Evolutionary conservation across 306 rosid genomes (phyloP), one percentile per base, ranked within the genome.

Genomic region (Malus orientalis): DNA sequence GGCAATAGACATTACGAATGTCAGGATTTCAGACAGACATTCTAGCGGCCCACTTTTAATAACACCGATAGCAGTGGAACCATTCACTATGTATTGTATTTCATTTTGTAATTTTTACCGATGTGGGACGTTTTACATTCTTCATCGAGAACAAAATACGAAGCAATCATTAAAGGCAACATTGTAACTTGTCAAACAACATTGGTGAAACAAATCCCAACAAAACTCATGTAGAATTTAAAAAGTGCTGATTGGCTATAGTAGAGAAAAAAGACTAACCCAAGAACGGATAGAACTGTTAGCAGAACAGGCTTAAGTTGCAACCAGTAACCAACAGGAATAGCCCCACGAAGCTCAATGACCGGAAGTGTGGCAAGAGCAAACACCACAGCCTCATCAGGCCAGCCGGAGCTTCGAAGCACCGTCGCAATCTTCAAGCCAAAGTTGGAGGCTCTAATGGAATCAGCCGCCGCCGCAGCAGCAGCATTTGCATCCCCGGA

Each of bases 271-370:
- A 68, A 14, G 54, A 84, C 87, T 79, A 77, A 92, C 98, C 98
- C 97, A 64, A 92, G 79, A 79, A 92, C 88, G 6, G 98, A 81
- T 2, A 95, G 71, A 36, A 83, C 44, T 1, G 97, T 92, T 23
- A 95, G 77, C 72, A 69, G 59, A 16, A 59, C 40, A 60, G 98
- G 98, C 53, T 83, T 81, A 78, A 95, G 98, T 20, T 89, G 89
- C 97, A 95, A 29, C 97, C 97, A 92, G 23, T 92, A 92, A 27
- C 98, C 98, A 80, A 92, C 97, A 55, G 97, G 97, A 59, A 95
- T 92, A 62, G 98, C 98, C 58, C 97, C 97, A 67, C 97, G 97
- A 69, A 95, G 98, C 90, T 95, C 98, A 55, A 95, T 89, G 57
- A 95, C 85, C 22, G 97, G 98, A 86, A 92, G 97, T 45, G 96